Conservation (phyloP, 2,329 filamentous ascomycete species). For the Aspergillus sp. region DNA sequence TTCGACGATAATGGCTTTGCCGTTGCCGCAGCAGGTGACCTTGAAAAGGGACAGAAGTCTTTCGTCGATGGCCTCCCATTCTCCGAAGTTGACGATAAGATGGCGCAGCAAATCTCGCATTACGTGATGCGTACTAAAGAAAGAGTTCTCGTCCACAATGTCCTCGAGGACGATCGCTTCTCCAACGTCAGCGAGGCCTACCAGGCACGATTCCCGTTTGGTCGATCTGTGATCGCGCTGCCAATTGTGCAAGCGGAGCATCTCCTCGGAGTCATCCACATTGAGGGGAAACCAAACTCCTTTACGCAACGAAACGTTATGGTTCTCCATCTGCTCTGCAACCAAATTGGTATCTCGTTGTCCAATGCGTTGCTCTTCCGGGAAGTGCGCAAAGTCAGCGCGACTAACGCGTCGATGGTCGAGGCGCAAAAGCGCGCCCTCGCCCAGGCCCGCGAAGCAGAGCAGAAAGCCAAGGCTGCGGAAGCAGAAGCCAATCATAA, state of each 20-base stretch:
- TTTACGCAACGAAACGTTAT: conserved; percentile 55
- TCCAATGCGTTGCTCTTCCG: conserved; percentile 59
- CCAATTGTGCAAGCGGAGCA: conserved; percentile 56
- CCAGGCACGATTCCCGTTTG: conserved; percentile 48
- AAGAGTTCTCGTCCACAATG: conserved; percentile 56
- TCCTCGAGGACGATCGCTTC: conserved; percentile 60
- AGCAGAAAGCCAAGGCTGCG: conserved; percentile 58
- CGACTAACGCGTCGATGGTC: conserved; percentile 59
- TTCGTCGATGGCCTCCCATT: conserved; percentile 51
- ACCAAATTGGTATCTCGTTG: conserved; percentile 58
- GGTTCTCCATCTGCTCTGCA: conserved; percentile 52
- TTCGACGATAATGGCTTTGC: conserved; percentile 54
- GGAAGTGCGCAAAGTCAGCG: conserved; percentile 55
- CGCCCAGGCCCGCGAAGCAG: conserved; percentile 54
- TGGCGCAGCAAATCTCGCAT: conserved; percentile 55
- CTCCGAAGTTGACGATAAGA: conserved; percentile 51
- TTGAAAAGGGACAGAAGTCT: conserved; percentile 48
- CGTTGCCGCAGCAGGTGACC: conserved; percentile 54
- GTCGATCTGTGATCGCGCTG: conserved; percentile 55
- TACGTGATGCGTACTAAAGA: conserved; percentile 59
- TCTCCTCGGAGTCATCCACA: conserved; percentile 55
- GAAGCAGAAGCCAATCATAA: conserved; percentile 59
- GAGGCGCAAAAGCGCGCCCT: conserved; percentile 59
- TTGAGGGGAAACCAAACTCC: conserved; percentile 57
- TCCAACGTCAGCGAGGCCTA: conserved; percentile 55